Base-by-base conservation (phyloP, 192 early-diverging fungal species). In the Pilaira anomala region DNA sequence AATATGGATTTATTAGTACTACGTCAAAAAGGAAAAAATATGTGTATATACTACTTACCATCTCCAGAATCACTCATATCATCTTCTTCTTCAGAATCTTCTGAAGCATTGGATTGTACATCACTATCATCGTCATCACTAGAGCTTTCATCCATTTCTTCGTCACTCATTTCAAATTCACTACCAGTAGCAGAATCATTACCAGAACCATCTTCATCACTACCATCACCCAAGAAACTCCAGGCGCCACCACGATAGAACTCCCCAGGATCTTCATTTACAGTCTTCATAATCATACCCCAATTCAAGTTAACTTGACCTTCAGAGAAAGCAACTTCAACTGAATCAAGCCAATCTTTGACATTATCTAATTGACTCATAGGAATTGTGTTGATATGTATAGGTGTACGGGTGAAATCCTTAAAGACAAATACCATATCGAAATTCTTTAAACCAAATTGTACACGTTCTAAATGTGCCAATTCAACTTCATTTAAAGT, bases 361-460 rank as follows among this genome's bases (percentile, higher is more conserved):
- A 96, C 87, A 63, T 92, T 86, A 66, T 97, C 95, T 29, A 99
- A 78, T 68, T 94, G 87, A 50, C 83, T 85, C 77, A 91, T 90
- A 9, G 93, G 92, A 57, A 99, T 93, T 0, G 93, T 94, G 71
- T 96, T 99, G 75, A 99, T 91, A 60, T 99, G 95, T n/a, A 94
- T 87, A 0, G 91, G 90, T 1, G 93, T 71, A 53, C 91, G 80
- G 42, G 81, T 82, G 71, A 89, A 96, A 75, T 99, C 97, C 74
- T 95, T 95, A 82, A 93, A 96, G 4, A 97, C 86, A 80, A 97
- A 93, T 8, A 99, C 97, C 81, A 97, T 83, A 84, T 99, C 97
- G 83, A 99, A 99, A 77, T 96, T 96, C 82, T 94, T 94, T 33
- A 97, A 80, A 7, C 93, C 93, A 78, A 97, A 97, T 83, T 96